Percentiles rank a stretch among this genome's conserved stretches.
phyloP scores from a whole-genome alignment of 1,284 basidiomycete species.

The Gomphus bonarii region DNA sequence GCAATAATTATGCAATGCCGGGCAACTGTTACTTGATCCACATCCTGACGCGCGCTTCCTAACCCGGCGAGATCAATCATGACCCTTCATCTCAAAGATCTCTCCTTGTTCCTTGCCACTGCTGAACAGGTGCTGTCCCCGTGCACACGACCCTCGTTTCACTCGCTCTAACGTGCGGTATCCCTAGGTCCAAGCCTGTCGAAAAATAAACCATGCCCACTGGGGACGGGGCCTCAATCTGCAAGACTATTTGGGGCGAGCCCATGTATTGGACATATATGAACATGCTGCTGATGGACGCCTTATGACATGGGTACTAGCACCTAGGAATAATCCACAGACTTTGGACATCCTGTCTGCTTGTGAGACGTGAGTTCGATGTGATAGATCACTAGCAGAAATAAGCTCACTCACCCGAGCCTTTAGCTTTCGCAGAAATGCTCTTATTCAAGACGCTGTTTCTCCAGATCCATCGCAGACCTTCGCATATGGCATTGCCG shows the following conservation, averaged over 20 bases:
- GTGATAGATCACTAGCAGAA: not conserved
- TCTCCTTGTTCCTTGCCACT: not conserved
- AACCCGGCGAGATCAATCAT: not conserved
- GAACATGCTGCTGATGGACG: slow-evolving; percentile 28
- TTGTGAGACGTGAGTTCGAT: slow-evolving; percentile 35
- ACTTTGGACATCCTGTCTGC: slow-evolving; percentile 33
- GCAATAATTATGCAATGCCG: too few species aligned
- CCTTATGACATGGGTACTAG: slow-evolving; percentile 34
- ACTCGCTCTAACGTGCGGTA: not conserved
- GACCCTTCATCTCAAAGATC: not conserved
- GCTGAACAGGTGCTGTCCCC: not conserved
- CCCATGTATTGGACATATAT: slow-evolving; percentile 23
- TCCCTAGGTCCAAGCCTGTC: slow-evolving; percentile 17
- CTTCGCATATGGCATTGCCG: slow-evolving; percentile 35
- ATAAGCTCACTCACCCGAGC: not conserved
- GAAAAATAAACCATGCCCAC: slow-evolving; percentile 23
- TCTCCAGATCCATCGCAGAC: slow-evolving; percentile 14
- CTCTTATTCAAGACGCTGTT: not conserved
- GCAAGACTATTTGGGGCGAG: slow-evolving; percentile 27
- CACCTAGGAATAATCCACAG: slow-evolving; percentile 26
- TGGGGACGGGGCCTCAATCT: slow-evolving; percentile 27
- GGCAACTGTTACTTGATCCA: too few species aligned
- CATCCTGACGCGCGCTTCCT: too few species aligned
- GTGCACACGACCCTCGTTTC: not conserved
- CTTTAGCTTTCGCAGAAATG: slow-evolving; percentile 2